Base-by-base conservation (phyloP, 345 rosid species). In the Eutrema japonicum region DNA sequence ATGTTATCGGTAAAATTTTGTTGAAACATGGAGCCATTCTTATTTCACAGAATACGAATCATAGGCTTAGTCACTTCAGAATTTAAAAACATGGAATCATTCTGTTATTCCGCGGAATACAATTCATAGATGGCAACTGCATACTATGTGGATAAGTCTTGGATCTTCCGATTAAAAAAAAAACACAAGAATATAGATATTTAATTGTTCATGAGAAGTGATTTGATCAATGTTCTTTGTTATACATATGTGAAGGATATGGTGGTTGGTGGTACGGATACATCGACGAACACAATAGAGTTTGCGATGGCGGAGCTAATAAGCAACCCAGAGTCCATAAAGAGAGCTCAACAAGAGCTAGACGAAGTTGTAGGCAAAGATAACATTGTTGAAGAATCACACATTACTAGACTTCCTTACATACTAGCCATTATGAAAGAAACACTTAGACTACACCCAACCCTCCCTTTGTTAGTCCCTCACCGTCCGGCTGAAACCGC, bases 221-320 rank as follows among this genome's bases (percentile, higher is more conserved):
- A 27, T 40, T 49, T 50, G 26, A 50, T 61, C 10, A 45, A 2
- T 18, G 9, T 61, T 12, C 9, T 22, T 49, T 65, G 18, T 43
- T 40, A 4, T 14, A 7, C 32, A 6, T 35, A 10, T 77, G 56
- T 43, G 27, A 40, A 74, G 76, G 82, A 78, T 59, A 46, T 79
- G 56, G 69, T 74, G 11, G 46, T 74, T 55, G 81, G 70, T 47
- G 78, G 70, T 2, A 66, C 81, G 2, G 78, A 78, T n/a, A 78
- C 81, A 32, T 66, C 72, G 4, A 47, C 72, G 0, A 69, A 68
- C 35, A 69, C 67, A 0, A 42, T 79, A 14, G 82, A 74, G 38
- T 79, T 75, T 70, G 78, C 76, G 0, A 64, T 79, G 79, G 78
- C 78, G 1, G 72, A 79, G 43, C 56, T 79, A 16, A 68, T 79